These are phyloP conservation scores for Amanita muscaria DNA, from an alignment of 768 basidiomycete species.

Conservation along the genomic window DNA sequence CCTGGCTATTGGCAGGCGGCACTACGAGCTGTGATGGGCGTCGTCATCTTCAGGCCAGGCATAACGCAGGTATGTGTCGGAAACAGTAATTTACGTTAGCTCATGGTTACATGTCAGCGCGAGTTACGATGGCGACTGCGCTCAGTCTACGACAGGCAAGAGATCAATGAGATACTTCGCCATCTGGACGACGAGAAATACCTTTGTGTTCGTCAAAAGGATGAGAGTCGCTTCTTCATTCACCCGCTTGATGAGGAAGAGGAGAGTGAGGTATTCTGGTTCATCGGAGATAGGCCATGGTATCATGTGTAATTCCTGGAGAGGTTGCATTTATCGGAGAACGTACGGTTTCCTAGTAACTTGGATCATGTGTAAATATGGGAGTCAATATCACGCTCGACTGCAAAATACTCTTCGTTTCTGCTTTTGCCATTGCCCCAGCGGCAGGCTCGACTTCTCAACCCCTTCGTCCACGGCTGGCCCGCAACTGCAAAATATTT, in stretches of 20 bases:
- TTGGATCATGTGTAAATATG: not conserved
- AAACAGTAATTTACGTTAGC: not conserved
- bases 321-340: no score
- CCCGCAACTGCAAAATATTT: slow-evolving; percentile 17
- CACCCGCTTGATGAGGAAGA: slow-evolving; percentile 42
- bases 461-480: no score
- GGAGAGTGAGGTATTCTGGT: slow-evolving; percentile 46
- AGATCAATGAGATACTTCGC: slow-evolving; percentile 53
- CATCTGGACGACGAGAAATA: slow-evolving; percentile 46
- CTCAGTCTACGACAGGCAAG: slow-evolving; percentile 67
- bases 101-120: slow-evolving; percentile 28
- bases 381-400: slow-evolving; percentile 5
- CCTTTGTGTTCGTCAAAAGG: slow-evolving; percentile 25
- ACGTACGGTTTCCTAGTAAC: not conserved
- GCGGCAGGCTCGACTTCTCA: slow-evolving; percentile 3
- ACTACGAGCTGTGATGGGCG: slow-evolving; percentile 55
- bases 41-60: slow-evolving; percentile 63
- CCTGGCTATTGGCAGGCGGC: slow-evolving; percentile 66
- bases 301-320: slow-evolving; percentile 41
- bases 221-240: slow-evolving; percentile 15
- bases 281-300: slow-evolving; percentile 51
- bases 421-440: slow-evolving; percentile 2
- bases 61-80: slow-evolving; percentile 51
- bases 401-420: slow-evolving; percentile 16
- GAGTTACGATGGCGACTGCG: slow-evolving; percentile 68